Evolutionary conservation across 495 filamentous ascomycete species (phyloP), one percentile per base, ranked within the genome.

Genomic region (Bryoglossum gracile): DNA sequence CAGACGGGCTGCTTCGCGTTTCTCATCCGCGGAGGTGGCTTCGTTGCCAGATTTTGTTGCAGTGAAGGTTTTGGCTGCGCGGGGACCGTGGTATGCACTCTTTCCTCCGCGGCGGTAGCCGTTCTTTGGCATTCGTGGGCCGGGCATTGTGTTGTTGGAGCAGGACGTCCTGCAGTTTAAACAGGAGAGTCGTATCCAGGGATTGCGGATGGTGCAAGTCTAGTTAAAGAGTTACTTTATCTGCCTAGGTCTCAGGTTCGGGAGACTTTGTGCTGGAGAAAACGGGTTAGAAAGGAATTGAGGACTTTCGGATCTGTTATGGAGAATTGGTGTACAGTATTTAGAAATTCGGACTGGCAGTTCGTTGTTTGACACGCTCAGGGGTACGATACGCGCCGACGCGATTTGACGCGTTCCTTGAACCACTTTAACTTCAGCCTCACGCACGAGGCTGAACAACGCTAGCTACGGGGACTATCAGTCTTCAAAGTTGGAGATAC

Each of bases 11-110:
- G 87, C 80, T 70, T 97, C 89, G 64, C 86, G 73, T 63, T 85
- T 94, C 56, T 82, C 78, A 76, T 91, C 86, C 58, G 84, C 81
- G 4, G 84, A 89, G 4, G 88, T 97, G 21, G 79, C 81, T 73
- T 97, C 94, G 33, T 78, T 76, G n/a, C n/a, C n/a, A 19, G 83
- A 80, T 34, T 53, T 53, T 11, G 78, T 75, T 30, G 87, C 82
- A 34, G 90, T 81, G 55, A 95, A 83, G 2, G 88, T 94, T 53
- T 79, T 86, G 49, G 78, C 64, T 72, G 64, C 62, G 52, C 62
- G 33, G 3, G 49, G 46, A 33, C 76, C 75, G 68, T 77, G 73
- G 60, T 76, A 77, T 55, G 74, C 75, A n/a, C 53, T 47, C 61
- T 73, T 79, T 23, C 54, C 51, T 37, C 75, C 75, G 9, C 65